Conservation (phyloP, 371 early-diverging fungal genomes). For the Mucor irregularis region DNA sequence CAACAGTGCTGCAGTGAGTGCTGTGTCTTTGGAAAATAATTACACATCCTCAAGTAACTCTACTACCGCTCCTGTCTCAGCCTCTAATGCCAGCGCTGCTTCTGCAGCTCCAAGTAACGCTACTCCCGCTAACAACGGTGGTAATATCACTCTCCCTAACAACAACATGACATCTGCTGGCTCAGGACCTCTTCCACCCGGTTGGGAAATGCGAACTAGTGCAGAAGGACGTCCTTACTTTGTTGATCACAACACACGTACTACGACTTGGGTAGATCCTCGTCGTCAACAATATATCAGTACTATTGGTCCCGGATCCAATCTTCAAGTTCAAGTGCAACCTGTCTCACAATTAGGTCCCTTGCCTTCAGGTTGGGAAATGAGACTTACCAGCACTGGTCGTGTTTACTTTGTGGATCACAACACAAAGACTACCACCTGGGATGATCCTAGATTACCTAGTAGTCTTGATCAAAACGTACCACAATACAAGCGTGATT, state of each 20-base stretch:
- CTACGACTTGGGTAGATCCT: slow-evolving; percentile 97
- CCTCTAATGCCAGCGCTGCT: not conserved
- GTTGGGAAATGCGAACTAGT: slow-evolving; percentile 91
- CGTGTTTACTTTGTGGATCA: slow-evolving; percentile 94
- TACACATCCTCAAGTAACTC: not conserved
- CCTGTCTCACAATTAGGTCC: slow-evolving; percentile 82
- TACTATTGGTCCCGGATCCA: slow-evolving; percentile 56
- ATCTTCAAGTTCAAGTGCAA: slow-evolving; percentile 67
- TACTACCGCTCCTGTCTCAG: not conserved
- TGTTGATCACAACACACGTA: slow-evolving; percentile 97
- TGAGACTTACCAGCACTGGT: slow-evolving; percentile 90
- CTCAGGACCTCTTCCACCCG: slow-evolving; percentile 88
- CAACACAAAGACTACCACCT: slow-evolving; percentile 89
- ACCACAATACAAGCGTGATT: slow-evolving; percentile 98
- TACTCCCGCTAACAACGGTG: not conserved
- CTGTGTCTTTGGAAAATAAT: slow-evolving; percentile 4
- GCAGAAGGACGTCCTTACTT: slow-evolving; percentile 94
- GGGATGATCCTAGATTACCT: slow-evolving; percentile 97
- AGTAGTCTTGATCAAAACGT: slow-evolving; percentile 92
- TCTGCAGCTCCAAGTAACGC: not conserved
- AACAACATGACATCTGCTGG: slow-evolving; percentile 68
- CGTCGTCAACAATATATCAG: slow-evolving; percentile 71
- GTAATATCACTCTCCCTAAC: slow-evolving; percentile 40
- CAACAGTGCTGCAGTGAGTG: slow-evolving; percentile 10
- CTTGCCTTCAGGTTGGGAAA: slow-evolving; percentile 97